A percentile compares a stretch with the other conserved stretches of the same genome.
phyloP scores from a whole-genome alignment of 345 rosid species.

The Melaleuca quinquenervia region DNA sequence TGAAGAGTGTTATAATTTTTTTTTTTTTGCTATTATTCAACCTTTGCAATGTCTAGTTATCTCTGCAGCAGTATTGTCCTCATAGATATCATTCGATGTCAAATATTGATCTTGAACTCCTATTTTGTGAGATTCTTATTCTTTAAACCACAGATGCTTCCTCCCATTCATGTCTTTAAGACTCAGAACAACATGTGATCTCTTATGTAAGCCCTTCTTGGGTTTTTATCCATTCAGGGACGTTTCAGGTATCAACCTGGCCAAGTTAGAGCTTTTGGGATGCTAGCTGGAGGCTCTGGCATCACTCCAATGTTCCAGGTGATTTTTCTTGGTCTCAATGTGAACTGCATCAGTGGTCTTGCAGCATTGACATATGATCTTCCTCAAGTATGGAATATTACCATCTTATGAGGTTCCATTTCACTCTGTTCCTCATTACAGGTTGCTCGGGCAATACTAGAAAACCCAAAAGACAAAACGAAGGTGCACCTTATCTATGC shows the following conservation, averaged over 20 bases:
- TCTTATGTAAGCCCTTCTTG: not conserved
- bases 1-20: not conserved
- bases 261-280: slow-evolving; percentile 88
- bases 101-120: not conserved
- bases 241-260: slow-evolving; percentile 87
- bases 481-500: slow-evolving; percentile 85
- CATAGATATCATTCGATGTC: not conserved
- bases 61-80: not conserved
- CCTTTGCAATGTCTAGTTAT: not conserved
- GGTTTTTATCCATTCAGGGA: slow-evolving; percentile 32
- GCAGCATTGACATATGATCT: not conserved
- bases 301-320: slow-evolving; percentile 99
- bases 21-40: not conserved
- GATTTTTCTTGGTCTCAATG: slow-evolving; percentile 1
- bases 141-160: not conserved
- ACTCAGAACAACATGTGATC: not conserved
- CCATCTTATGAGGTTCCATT: not conserved
- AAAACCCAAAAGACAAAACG: slow-evolving; percentile 79
- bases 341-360: not conserved
- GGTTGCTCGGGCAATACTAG: slow-evolving; percentile 91
- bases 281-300: slow-evolving; percentile 99
- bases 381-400: not conserved
- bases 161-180: not conserved
- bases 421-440: slow-evolving; percentile 12
- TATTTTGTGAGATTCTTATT: not conserved